Evolutionary conservation across 2,329 filamentous ascomycete species (phyloP), one percentile per base, ranked within the genome.

Genomic region (Bisporella sp.): DNA sequence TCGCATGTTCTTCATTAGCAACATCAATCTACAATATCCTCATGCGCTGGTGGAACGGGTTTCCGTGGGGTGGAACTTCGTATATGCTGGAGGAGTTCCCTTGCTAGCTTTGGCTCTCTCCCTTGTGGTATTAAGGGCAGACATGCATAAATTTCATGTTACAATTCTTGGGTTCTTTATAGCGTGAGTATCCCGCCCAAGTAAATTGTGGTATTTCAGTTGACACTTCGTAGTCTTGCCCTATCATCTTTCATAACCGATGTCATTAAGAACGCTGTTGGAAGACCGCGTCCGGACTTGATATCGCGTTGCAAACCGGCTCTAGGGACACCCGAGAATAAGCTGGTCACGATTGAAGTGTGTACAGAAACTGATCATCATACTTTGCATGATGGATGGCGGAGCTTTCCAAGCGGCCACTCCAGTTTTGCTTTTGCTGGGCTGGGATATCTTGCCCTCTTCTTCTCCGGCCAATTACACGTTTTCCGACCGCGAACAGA

Each of bases 1-100:
- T 67, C 89, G 89, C 70, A 87, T 96, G 81, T 97, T 99, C 71
- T 87, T 82, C 57, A 79, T 97, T 55, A 87, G 90, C 65, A 89
- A 97, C 66, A 77, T 87, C 29, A 75, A 82, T 46, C 89, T 97
- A 53, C 84, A 89, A 57, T 96, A 86, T 63, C 93, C 93, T 1
- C 87, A 95, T 69, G 89, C 93, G 28, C 76, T 85, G 50, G 70
- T 85, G 46, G 91, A 99, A 68, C 81, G 90, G 55, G 93, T 99
- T 0, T 76, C 89, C 6, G 82, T 95, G 11, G 66, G 85, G 86
- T 74, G 59, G 61, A 63, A 63, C 44, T 61, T 58, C 58, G 71
- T 90, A 48, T 96, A 95, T 67, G 84, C 88, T 45, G 79, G 85
- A 47, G 79, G 81, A 47, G 65, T 90, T 5, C 93, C 93, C 0